phyloP scores from a whole-genome alignment of 2,329 filamentous ascomycete genomes.

The Colletotrichum filicis region DNA sequence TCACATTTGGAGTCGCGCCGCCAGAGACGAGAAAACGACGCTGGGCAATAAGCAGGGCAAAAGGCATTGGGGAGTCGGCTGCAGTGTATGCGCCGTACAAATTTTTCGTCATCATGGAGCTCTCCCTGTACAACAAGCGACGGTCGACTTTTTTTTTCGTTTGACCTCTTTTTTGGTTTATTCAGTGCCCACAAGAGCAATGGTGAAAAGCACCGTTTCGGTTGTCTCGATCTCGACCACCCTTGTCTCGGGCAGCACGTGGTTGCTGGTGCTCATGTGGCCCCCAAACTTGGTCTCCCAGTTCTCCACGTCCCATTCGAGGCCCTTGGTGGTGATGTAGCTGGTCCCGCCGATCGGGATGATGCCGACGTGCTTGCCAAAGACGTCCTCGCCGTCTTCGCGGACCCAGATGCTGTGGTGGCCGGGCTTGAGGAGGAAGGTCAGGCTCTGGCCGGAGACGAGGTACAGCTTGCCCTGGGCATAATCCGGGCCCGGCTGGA shows the following conservation, averaged over 20 bases:
- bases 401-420: slow-evolving; percentile 76
- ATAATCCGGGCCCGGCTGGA: slow-evolving; percentile 63
- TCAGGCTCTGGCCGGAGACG: slow-evolving; percentile 82
- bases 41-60: slow-evolving; percentile 11
- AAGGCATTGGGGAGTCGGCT: slow-evolving; percentile 28
- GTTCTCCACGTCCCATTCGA: slow-evolving; percentile 90
- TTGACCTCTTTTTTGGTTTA: slow-evolving; percentile 27
- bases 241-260: slow-evolving; percentile 68
- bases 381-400: slow-evolving; percentile 59
- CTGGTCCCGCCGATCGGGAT: slow-evolving; percentile 85
- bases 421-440: slow-evolving; percentile 80
- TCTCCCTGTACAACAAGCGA: slow-evolving; percentile 28
- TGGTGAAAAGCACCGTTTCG: slow-evolving; percentile 77
- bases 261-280: slow-evolving; percentile 83
- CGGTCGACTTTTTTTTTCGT: not conserved
- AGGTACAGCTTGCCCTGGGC: slow-evolving; percentile 75
- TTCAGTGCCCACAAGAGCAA: slow-evolving; percentile 62
- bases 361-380: slow-evolving; percentile 86
- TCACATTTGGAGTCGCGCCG: not conserved
- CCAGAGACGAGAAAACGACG: not conserved
- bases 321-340: slow-evolving; percentile 79
- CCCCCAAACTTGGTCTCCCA: slow-evolving; percentile 84
- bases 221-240: slow-evolving; percentile 72
- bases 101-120: slow-evolving; percentile 3
- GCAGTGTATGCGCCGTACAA: not conserved